Percentiles rank a stretch among this genome's conserved stretches.
Conservation (phyloP, 352 stramenopile genomes). For the Phytophthora aleatoria region DNA sequence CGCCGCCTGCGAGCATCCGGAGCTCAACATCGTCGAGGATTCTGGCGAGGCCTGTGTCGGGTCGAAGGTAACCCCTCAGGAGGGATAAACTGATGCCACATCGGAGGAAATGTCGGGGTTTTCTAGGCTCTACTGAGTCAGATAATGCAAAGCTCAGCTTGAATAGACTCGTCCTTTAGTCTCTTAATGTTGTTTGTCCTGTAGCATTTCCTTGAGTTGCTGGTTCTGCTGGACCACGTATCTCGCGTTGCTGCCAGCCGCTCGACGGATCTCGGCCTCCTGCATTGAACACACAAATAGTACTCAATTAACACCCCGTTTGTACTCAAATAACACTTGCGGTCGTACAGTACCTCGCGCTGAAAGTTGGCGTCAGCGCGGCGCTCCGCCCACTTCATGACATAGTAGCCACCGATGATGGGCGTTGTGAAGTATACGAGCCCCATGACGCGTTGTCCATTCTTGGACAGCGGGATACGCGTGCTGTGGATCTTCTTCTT, state of each 20-base stretch:
- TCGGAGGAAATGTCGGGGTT: too few relatives aligned
- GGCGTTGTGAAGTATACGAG: constrained; percentile 92
- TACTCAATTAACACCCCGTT: background rate
- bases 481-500: constrained; percentile 93
- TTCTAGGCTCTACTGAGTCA: background rate
- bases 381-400: constrained; percentile 92
- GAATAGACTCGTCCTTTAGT: background rate
- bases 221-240: constrained; percentile 76
- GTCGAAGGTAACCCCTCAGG: background rate
- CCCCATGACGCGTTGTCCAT: constrained; percentile 84
- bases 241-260: constrained; percentile 45
- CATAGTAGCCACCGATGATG: constrained; percentile 87
- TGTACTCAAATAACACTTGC: constrained; percentile 1
- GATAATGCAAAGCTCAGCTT: background rate
- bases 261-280: constrained; percentile 72
- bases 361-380: constrained; percentile 78
- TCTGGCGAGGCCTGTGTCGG: background rate
- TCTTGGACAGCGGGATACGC: constrained; percentile 89
- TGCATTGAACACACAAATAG: constrained; percentile 18
- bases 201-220: constrained; percentile 56
- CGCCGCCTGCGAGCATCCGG: background rate
- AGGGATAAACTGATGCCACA: background rate
- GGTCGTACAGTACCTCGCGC: constrained; percentile 46
- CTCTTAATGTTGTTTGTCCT: constrained; percentile 40
- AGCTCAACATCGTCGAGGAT: constrained; percentile 2